phyloP scores from a whole-genome alignment of 2,329 filamentous ascomycete genomes.

The Cytospora leucostoma region DNA sequence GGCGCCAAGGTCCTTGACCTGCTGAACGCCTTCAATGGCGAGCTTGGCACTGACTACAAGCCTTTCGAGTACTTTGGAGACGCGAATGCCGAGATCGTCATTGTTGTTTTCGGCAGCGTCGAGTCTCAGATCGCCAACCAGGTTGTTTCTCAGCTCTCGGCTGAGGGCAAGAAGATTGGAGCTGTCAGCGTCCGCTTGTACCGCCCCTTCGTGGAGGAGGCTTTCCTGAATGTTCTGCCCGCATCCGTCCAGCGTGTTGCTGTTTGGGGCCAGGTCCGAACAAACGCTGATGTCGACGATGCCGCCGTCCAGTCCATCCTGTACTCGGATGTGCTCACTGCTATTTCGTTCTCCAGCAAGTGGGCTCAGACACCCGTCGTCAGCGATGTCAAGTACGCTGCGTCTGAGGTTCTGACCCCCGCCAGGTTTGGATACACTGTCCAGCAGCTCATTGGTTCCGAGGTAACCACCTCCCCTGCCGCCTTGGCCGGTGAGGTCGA shows the following conservation, averaged over 20 bases:
- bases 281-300: slow-evolving; percentile 73
- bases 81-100: slow-evolving; percentile 72
- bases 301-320: slow-evolving; percentile 77
- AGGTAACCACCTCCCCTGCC: slow-evolving; percentile 42
- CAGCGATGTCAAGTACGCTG: slow-evolving; percentile 87
- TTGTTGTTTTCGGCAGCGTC: slow-evolving; percentile 90
- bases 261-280: slow-evolving; percentile 85
- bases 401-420: slow-evolving; percentile 60
- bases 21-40: slow-evolving; percentile 77
- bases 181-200: slow-evolving; percentile 92
- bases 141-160: slow-evolving; percentile 71
- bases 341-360: slow-evolving; percentile 75
- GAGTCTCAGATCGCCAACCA: slow-evolving; percentile 86
- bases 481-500: slow-evolving; percentile 58
- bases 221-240: slow-evolving; percentile 82
- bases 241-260: slow-evolving; percentile 73
- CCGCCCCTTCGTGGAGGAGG: slow-evolving; percentile 91
- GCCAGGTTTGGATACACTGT: slow-evolving; percentile 54
- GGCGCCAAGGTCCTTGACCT: slow-evolving; percentile 71
- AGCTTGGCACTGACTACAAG: slow-evolving; percentile 90
- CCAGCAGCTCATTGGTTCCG: slow-evolving; percentile 46
- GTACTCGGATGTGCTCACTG: slow-evolving; percentile 87
- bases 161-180: slow-evolving; percentile 76
- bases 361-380: slow-evolving; percentile 65
- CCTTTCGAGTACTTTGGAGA: slow-evolving; percentile 95